Evolutionary conservation across 2,329 filamentous ascomycete species (phyloP).

Genomic region (Samsoniella hepiali): DNA sequence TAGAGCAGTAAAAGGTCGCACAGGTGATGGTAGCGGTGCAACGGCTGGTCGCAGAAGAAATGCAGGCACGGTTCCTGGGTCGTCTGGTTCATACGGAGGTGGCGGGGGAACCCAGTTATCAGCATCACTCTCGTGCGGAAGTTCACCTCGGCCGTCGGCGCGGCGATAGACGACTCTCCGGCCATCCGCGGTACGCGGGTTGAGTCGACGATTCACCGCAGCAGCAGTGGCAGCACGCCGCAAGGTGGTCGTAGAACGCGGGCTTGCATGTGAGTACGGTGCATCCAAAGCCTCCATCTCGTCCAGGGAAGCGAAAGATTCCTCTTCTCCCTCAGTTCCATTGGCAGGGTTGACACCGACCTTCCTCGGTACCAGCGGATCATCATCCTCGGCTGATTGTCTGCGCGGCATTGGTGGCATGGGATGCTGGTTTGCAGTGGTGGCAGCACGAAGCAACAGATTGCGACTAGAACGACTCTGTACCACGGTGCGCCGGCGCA

Average conservation of each 20-base stretch:
- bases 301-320: slow-evolving; percentile 44
- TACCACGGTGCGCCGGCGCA: slow-evolving; percentile 69
- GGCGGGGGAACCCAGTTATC: slow-evolving; percentile 87
- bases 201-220: slow-evolving; percentile 65
- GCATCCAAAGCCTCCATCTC: slow-evolving; percentile 63
- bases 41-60: slow-evolving; percentile 52
- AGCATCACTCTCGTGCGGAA: slow-evolving; percentile 82
- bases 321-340: slow-evolving; percentile 34
- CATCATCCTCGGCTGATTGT: slow-evolving; percentile 39
- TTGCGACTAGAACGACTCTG: slow-evolving; percentile 52
- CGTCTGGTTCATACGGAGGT: slow-evolving; percentile 71
- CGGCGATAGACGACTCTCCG: slow-evolving; percentile 61
- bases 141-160: slow-evolving; percentile 66
- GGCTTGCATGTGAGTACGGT: slow-evolving; percentile 70
- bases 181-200: slow-evolving; percentile 54
- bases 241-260: slow-evolving; percentile 66
- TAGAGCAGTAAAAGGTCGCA: slow-evolving; percentile 22
- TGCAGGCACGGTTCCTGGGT: slow-evolving; percentile 53
- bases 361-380: slow-evolving; percentile 51
- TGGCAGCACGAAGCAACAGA: slow-evolving; percentile 48
- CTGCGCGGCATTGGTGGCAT: slow-evolving; percentile 31
- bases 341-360: slow-evolving; percentile 34
- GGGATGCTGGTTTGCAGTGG: slow-evolving; percentile 35
- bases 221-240: slow-evolving; percentile 74
- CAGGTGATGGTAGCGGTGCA: slow-evolving; percentile 32